Evolutionary conservation across 2,329 filamentous ascomycete genomes (phyloP), one percentile per base, ranked within the genome.

Genomic region (Curvularia sp.): DNA sequence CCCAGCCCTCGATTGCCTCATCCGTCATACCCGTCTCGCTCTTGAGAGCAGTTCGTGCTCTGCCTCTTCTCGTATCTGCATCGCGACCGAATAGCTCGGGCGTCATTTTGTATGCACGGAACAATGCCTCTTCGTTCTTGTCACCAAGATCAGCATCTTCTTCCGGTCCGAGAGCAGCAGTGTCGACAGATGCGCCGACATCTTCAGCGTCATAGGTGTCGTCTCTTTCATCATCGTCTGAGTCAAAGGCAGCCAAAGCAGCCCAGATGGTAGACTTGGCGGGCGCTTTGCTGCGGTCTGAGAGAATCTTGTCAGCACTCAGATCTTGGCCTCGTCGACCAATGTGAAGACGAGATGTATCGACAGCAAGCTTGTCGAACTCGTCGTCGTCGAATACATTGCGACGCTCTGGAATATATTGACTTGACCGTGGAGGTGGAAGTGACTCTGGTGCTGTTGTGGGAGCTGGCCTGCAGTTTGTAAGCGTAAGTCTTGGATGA

Each of bases 121-220:
- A 97, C 0, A 99, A 82, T 0, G 80, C 78, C 67, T 91, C 87
- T 63, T 97, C 93, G 62, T 86, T 85, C 53, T 79, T 80, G 31
- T 86, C 83, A 38, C 65, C 61, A 0, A 85, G 83, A 51, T 86
- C 85, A 35, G 84, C 82, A n/a, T 86, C 83, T 47, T 85, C 83
- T 42, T 82, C 82, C 47, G 80, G 71, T 44, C 75, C 81, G 2
- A 80, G 75, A 4, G 79, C 78, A 1, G 80, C 82, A 18, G 84
- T 82, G 67, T 97, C 93, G 3, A 97, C 88, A 0, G 91, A 91
- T 22, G 94, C 93, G 35, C 95, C 95, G 2, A 98, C 92, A 71
- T 98, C 95, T 49, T 88, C 92, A 1, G 89, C 87, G 69, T 99
- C 95, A 73, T 99, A 99, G 0, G 94, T 98, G 75, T 99, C 95